phyloP scores from a whole-genome alignment of 495 filamentous ascomycete species.

The Penicillium macrosclerotiorum region DNA sequence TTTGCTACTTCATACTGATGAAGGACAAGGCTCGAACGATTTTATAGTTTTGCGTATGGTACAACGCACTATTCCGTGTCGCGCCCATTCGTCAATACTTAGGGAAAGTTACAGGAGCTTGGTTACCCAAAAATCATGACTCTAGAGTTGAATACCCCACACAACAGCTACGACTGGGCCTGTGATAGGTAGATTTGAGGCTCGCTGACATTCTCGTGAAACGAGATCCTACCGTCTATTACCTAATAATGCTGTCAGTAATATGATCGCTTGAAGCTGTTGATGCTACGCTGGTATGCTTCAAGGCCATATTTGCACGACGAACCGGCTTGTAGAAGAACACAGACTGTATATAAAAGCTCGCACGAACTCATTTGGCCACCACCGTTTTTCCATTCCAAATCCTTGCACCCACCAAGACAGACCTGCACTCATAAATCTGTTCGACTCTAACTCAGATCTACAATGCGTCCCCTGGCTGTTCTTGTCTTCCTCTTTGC shows the following conservation, averaged over 20 bases:
- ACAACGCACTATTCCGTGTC: too few species aligned
- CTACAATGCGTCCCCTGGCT: slow-evolving; percentile 5
- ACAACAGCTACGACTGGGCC: not conserved
- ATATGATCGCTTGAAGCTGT: not conserved
- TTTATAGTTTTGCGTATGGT: too few species aligned
- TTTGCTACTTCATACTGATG: too few species aligned
- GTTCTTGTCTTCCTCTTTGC: not conserved
- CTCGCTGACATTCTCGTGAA: not conserved
- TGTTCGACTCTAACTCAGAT: not conserved
- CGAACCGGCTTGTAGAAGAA: not conserved
- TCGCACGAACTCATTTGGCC: not conserved
- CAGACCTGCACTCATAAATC: too few species aligned
- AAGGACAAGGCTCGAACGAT: too few species aligned
- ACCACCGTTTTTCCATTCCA: too few species aligned
- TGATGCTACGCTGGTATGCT: not conserved
- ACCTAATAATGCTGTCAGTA: not conserved
- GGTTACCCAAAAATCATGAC: not conserved
- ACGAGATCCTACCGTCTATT: not conserved
- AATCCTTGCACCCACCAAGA: too few species aligned
- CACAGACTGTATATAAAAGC: not conserved
- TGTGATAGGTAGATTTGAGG: not conserved
- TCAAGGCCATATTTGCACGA: not conserved
- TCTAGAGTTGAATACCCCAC: not conserved
- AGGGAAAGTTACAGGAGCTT: too few species aligned
- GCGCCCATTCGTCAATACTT: too few species aligned